Percentiles rank a stretch among this genome's conserved stretches.
Evolutionary conservation across 257 asterid species (phyloP).

Genomic region (Nicotiana tabacum): DNA sequence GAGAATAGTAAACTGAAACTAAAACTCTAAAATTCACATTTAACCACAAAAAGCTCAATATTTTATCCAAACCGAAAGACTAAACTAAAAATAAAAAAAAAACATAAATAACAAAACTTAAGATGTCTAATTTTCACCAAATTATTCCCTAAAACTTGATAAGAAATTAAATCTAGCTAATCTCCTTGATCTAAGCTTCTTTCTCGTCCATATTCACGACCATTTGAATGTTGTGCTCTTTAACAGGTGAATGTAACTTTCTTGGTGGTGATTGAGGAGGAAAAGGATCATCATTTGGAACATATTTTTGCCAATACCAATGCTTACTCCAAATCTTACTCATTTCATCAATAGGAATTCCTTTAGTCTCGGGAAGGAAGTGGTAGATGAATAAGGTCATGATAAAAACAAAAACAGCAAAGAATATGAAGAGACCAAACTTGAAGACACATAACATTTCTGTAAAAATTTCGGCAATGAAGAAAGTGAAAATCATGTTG

Average conservation of each 20-base stretch:
- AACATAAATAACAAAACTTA: neutral
- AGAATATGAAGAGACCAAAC: constrained; percentile 66
- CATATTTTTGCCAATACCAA: constrained; percentile 65
- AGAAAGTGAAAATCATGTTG: constrained; percentile 67
- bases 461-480: constrained; percentile 55
- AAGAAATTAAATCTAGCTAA: neutral
- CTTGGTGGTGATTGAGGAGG: constrained; percentile 20
- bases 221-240: neutral
- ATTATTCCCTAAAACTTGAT: neutral
- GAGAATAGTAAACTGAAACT: too few relatives aligned
- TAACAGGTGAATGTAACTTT: neutral
- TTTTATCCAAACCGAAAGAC: neutral
- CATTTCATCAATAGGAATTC: constrained; percentile 79
- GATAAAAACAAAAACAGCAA: constrained; percentile 42
- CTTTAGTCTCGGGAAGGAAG: constrained; percentile 76
- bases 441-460: constrained; percentile 62
- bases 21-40: neutral
- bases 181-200: neutral
- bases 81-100: neutral
- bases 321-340: constrained; percentile 59
- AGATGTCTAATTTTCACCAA: neutral
- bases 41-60: neutral
- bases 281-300: constrained; percentile 9
- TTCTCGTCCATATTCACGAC: neutral
- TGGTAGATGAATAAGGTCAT: constrained; percentile 48